Evolutionary conservation across 805 yeast species (phyloP).

Genomic region (Nakazawaea wickerhamii): DNA sequence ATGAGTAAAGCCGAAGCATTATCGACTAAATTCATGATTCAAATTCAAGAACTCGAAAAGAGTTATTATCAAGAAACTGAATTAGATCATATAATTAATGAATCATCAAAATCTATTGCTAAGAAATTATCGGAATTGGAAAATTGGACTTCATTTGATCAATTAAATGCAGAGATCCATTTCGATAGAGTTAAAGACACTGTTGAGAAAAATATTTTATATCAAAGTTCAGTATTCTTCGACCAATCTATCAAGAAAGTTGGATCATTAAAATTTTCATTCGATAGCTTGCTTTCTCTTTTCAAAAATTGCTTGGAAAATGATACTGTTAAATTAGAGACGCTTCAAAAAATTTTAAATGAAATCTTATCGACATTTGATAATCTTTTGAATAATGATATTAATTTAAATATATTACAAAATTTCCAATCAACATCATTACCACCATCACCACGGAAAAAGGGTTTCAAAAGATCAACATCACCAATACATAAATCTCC

Average conservation of each 20-base stretch:
- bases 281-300: conserved; percentile 16
- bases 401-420: conserved; percentile 12
- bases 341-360: conserved; percentile 8
- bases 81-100: conserved; percentile 43
- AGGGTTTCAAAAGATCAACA: conserved; percentile 15
- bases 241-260: conserved; percentile 38
- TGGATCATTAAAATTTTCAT: conserved; percentile 15
- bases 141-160: conserved; percentile 47
- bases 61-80: conserved; percentile 45
- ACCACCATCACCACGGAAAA: conserved; percentile 21
- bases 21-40: conserved; percentile 30
- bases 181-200: conserved; percentile 39
- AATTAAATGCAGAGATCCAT: conserved; percentile 34
- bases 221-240: conserved; percentile 48
- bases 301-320: conserved; percentile 17
- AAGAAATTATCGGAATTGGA: conserved; percentile 46
- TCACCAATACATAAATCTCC: conserved; percentile 15
- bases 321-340: conserved; percentile 7
- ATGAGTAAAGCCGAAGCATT: conserved; percentile 28
- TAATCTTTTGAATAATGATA: conserved; percentile 6
- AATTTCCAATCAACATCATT: conserved; percentile 18
- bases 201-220: conserved; percentile 48
- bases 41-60: conserved; percentile 47
- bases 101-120: conserved; percentile 41
- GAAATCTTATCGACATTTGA: conserved; percentile 2